phyloP scores from a whole-genome alignment of 768 basidiomycete genomes.

The Leccinum sublutescens region DNA sequence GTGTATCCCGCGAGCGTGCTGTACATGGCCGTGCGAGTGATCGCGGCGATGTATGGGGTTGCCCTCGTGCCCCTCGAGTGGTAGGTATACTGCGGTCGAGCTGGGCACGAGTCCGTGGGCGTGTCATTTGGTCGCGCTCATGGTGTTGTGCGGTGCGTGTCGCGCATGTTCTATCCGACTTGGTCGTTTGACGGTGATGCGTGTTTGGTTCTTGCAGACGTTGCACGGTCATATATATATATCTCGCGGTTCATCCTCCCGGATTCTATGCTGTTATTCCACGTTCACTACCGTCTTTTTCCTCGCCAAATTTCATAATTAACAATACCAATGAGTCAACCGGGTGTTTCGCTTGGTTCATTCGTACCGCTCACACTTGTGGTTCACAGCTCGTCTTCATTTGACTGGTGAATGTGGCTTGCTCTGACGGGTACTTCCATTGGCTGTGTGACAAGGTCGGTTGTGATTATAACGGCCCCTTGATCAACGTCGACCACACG shows the following conservation, averaged over 20 bases:
- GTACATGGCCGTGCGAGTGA: constrained; percentile 91
- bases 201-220: constrained; percentile 50
- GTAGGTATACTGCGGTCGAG: constrained; percentile 86
- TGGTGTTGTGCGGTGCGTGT: constrained; percentile 80
- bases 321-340: no score
- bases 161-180: constrained; percentile 23
- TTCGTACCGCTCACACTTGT: no score
- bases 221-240: constrained; percentile 77
- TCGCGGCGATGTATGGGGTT: constrained; percentile 92
- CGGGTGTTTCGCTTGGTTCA: no score
- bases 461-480: neutral
- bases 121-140: constrained; percentile 88
- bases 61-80: constrained; percentile 95
- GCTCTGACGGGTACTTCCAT: no score
- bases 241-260: constrained; percentile 86
- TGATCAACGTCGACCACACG: constrained; percentile 24
- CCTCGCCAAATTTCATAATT: no score
- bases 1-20: constrained; percentile 83
- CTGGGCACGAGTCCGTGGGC: constrained; percentile 88
- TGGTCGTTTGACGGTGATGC: neutral
- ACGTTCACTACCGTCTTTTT: no score
- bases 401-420: no score
- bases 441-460: no score
- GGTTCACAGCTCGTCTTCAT: no score
- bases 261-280: no score